phyloP scores from a whole-genome alignment of 192 early-diverging fungal genomes.

The Coemansia sp. region DNA sequence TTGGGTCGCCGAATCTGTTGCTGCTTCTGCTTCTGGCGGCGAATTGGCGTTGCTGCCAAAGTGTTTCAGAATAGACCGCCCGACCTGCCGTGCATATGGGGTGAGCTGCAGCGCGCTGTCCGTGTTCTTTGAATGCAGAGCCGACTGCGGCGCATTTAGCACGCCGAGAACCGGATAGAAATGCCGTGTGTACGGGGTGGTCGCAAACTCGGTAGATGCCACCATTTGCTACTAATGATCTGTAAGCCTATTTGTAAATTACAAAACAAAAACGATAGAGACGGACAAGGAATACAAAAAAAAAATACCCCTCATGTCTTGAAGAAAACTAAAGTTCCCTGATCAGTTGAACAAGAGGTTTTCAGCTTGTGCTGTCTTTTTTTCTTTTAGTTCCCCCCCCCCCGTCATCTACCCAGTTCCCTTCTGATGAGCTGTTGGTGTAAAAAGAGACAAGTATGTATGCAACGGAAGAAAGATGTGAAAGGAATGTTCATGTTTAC shows the following conservation, averaged over 20 bases:
- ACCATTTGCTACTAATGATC: slow-evolving; percentile 6
- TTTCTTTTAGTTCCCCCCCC: no score
- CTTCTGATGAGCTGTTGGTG: no score
- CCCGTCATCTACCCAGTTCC: no score
- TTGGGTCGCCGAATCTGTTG: slow-evolving; percentile 1
- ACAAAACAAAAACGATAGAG: neutral
- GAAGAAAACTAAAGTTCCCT: neutral
- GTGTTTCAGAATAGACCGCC: slow-evolving; percentile 35
- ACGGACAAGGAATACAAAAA: neutral
- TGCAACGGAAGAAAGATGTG: slow-evolving; percentile 8
- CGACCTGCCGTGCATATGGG: slow-evolving; percentile 38
- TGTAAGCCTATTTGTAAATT: neutral
- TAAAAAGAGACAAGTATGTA: neutral
- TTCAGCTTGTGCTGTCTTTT: no score
- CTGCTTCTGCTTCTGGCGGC: neutral
- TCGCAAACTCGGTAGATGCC: slow-evolving; percentile 7
- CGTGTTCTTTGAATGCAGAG: neutral
- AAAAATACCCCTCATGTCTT: neutral
- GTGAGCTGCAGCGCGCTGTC: slow-evolving; percentile 3
- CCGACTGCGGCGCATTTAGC: slow-evolving; percentile 24
- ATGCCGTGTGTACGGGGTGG: slow-evolving; percentile 24
- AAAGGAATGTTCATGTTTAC: neutral
- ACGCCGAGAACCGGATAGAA: slow-evolving; percentile 49
- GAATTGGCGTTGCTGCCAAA: slow-evolving; percentile 21
- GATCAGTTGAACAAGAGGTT: no score